Percentiles rank a stretch among this genome's conserved stretches.
Evolutionary conservation across 2,329 filamentous ascomycete genomes (phyloP).

Genomic region (Apiospora arundinis): DNA sequence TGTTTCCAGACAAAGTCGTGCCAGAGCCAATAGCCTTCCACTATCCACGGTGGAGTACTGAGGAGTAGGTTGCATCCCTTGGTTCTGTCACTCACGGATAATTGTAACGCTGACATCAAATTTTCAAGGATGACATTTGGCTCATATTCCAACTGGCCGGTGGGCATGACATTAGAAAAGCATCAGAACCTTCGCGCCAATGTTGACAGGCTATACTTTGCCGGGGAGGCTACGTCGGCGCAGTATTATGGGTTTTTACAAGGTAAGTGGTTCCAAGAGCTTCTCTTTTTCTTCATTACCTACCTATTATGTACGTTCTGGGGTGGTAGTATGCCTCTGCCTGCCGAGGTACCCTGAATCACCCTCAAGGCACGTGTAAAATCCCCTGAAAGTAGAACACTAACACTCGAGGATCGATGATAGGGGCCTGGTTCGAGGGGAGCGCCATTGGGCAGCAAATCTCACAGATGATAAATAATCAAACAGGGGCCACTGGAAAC

Average conservation of each 20-base stretch:
- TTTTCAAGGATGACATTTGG: slow-evolving; percentile 54
- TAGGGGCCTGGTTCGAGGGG: slow-evolving; percentile 66
- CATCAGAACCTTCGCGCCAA: slow-evolving; percentile 75
- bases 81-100: not conserved
- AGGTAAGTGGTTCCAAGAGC: not conserved
- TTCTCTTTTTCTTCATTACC: not conserved
- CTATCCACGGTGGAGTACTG: slow-evolving; percentile 64
- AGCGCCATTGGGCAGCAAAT: slow-evolving; percentile 53
- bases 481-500: slow-evolving; percentile 25
- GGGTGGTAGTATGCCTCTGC: not conserved
- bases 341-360: not conserved
- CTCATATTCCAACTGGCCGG: slow-evolving; percentile 73
- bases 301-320: not conserved
- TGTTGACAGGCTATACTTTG: slow-evolving; percentile 65
- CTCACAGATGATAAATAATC: slow-evolving; percentile 42
- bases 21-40: slow-evolving; percentile 66
- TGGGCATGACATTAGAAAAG: slow-evolving; percentile 65
- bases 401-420: slow-evolving; percentile 36
- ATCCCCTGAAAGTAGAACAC: not conserved
- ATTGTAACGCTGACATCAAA: not conserved
- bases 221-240: slow-evolving; percentile 67
- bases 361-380: not conserved
- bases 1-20: slow-evolving; percentile 64
- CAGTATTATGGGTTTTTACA: slow-evolving; percentile 70
- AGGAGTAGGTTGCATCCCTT: slow-evolving; percentile 32